These are phyloP conservation scores for Smittium mucronatum DNA, from an alignment of 371 early-diverging fungal genomes.

Conservation along the genomic window DNA sequence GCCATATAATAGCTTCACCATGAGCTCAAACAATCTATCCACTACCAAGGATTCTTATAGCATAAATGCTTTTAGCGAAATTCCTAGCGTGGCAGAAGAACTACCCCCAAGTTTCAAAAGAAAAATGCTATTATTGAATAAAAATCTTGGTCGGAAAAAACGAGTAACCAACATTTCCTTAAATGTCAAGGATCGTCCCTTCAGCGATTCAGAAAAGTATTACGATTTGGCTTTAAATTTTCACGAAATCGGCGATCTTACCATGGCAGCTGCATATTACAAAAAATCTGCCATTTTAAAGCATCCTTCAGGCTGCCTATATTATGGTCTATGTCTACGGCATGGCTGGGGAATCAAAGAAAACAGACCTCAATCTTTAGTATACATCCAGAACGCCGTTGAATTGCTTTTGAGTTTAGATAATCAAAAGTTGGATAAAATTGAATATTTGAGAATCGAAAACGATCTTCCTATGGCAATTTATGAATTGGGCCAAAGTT, in stretches of 20 bases:
- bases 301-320: conserved; percentile 63
- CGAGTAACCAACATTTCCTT: neutral
- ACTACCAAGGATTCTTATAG: neutral
- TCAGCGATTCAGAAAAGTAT: neutral
- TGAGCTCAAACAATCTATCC: neutral
- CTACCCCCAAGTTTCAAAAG: neutral
- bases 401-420: conserved; percentile 48
- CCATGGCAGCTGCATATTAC: conserved; percentile 69
- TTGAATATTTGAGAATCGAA: conserved; percentile 29
- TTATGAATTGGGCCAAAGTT: conserved; percentile 74
- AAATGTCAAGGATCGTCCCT: neutral
- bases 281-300: conserved; percentile 57
- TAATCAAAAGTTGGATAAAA: conserved; percentile 22
- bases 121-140: neutral
- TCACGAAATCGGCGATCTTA: conserved; percentile 59
- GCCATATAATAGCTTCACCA: neutral
- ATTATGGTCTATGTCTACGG: conserved; percentile 73
- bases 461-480: conserved; percentile 66
- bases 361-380: conserved; percentile 46
- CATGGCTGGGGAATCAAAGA: conserved; percentile 78
- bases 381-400: conserved; percentile 66
- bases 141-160: conserved; percentile 2
- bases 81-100: neutral
- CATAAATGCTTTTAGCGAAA: neutral
- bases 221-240: conserved; percentile 18